A percentile compares a stretch with the other conserved stretches of the same genome.
phyloP scores from a whole-genome alignment of 1,284 basidiomycete genomes.

The Trichosporon sp. region DNA sequence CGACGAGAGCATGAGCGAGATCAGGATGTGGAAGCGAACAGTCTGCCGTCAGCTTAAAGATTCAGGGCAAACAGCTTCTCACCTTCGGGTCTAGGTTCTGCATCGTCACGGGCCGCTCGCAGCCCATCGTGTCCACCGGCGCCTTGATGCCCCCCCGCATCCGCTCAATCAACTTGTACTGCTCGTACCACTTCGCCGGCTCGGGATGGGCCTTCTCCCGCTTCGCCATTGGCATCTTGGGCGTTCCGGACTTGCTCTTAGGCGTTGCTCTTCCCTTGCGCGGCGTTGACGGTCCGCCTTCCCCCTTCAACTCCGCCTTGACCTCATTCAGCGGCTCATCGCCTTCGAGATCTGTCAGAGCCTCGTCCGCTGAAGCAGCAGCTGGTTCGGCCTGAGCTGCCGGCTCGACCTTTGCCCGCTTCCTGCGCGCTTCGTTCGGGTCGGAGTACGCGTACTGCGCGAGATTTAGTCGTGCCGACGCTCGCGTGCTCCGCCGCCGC shows the following conservation, averaged over 20 bases:
- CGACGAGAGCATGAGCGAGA: slow-evolving; percentile 91
- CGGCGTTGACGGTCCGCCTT: slow-evolving; percentile 7
- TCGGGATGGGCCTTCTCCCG: slow-evolving; percentile 60
- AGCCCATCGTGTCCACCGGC: slow-evolving; percentile 80
- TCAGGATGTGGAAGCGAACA: slow-evolving; percentile 72
- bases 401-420: not conserved
- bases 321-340: slow-evolving; percentile 6
- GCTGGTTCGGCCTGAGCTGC: not conserved
- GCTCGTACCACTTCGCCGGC: slow-evolving; percentile 66
- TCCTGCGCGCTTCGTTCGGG: slow-evolving; percentile 10
- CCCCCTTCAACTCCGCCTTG: slow-evolving; percentile 11
- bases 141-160: slow-evolving; percentile 70
- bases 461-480: slow-evolving; percentile 18
- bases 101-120: slow-evolving; percentile 31
- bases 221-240: slow-evolving; percentile 49
- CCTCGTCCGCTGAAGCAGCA: not conserved
- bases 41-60: slow-evolving; percentile 55
- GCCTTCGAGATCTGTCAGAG: not conserved
- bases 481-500: slow-evolving; percentile 23
- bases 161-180: slow-evolving; percentile 66
- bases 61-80: slow-evolving; percentile 9
- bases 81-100: slow-evolving; percentile 63
- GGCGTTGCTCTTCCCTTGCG: not conserved
- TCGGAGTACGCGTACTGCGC: slow-evolving; percentile 20
- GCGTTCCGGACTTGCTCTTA: slow-evolving; percentile 8